Base-by-base conservation (phyloP, 2,329 filamentous ascomycete genomes). In the Ceratocystis albifundus region DNA sequence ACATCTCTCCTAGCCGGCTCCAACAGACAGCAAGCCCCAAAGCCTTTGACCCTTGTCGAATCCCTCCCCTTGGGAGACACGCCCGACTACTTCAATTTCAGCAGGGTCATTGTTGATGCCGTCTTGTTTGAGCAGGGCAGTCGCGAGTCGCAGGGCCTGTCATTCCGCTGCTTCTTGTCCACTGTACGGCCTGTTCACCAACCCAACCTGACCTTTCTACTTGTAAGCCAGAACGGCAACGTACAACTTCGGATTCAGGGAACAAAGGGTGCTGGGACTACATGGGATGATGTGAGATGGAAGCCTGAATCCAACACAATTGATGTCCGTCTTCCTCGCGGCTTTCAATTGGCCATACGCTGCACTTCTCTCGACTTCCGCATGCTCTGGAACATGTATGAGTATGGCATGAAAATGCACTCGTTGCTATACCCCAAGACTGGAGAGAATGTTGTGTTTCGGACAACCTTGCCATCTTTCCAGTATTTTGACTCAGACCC, bases 271-370 rank as follows among this genome's bases (percentile, higher is more conserved):
- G 77, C 79, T 5, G 88, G 88, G 0, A 84, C 88, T 1, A 86
- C 84, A 0, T 96, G 91, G 91, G 84, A 89, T 5, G 88, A 94
- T 73, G 83, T 96, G 4, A 82, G 84, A 53, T 96, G 91, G 91
- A 86, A 86, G 67, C 80, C 86, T 20, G 85, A 88, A 61, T 80
- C 80, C 5, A 82, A 80, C 68, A 81, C 83, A 0, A 80, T 96
- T 66, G 83, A 86, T 22, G 74, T 96, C 46, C 83, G 83, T 68
- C 76, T 96, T 20, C 88, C 89, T 0, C 84, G 89, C 70, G 89
- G 89, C 0, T 93, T 94, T 72, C 77, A 87, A 67, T 76, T 96
- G 53, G 83, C 82, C 22, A 77, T 94, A 20, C 84, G 88, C 69
- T 86, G 91, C 72, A 80, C 80, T 15, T 88, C 91, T 71, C 78